phyloP scores from a whole-genome alignment of 2,329 filamentous ascomycete species.

The Atkinsonella texensis region DNA sequence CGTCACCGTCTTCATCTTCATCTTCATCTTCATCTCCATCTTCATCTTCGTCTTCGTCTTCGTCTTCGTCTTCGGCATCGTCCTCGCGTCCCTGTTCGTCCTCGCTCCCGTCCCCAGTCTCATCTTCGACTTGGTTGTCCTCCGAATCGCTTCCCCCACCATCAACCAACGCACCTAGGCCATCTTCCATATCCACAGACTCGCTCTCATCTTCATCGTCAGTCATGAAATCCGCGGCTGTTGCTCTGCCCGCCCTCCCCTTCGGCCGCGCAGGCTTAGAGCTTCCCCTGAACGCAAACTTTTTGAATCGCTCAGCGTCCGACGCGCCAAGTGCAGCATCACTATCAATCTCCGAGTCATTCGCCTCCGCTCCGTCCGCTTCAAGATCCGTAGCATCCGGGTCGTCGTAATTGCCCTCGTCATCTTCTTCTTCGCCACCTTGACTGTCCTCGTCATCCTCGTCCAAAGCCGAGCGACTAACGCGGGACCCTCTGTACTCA shows the following conservation, averaged over 20 bases:
- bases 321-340: slow-evolving; percentile 68
- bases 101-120: slow-evolving; percentile 2
- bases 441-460: slow-evolving; percentile 34
- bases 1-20: slow-evolving; percentile 22
- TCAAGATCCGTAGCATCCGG: slow-evolving; percentile 43
- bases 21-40: slow-evolving; percentile 24
- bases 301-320: slow-evolving; percentile 71
- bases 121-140: slow-evolving; percentile 20
- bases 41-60: slow-evolving; percentile 25
- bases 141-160: slow-evolving; percentile 21
- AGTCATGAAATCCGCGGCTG: slow-evolving; percentile 47
- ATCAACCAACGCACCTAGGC: slow-evolving; percentile 21
- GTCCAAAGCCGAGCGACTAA: slow-evolving; percentile 58
- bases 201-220: slow-evolving; percentile 28
- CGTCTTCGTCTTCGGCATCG: slow-evolving; percentile 24
- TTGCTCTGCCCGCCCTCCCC: slow-evolving; percentile 28
- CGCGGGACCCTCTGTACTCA: slow-evolving; percentile 65
- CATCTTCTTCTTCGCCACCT: slow-evolving; percentile 25
- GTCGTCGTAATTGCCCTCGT: slow-evolving; percentile 43
- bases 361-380: slow-evolving; percentile 34
- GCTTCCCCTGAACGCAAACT: slow-evolving; percentile 54
- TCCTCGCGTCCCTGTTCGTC: slow-evolving; percentile 12
- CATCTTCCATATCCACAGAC: slow-evolving; percentile 27
- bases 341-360: slow-evolving; percentile 51
- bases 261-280: slow-evolving; percentile 32